Base-by-base conservation (phyloP, 805 yeast species). In the Barnettozyma salicaria region DNA sequence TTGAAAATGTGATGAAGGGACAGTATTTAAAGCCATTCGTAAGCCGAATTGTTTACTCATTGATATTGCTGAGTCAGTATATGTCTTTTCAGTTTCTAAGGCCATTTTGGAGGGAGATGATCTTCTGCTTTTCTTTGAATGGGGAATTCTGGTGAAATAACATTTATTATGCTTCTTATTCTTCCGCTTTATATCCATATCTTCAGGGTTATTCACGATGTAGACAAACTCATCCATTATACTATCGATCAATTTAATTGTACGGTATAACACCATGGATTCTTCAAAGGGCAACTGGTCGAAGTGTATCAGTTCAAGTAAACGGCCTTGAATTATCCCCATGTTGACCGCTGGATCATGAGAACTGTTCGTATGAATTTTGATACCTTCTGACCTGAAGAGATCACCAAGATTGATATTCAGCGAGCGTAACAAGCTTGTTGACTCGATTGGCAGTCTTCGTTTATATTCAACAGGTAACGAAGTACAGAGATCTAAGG, bases 301-400 rank as follows among this genome's bases (percentile, higher is more conserved):
- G 11, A 37, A 22, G 4, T 21, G 31, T 18, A 37, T 37, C 40
- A 37, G 22, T 18, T 37, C 40, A 11, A 37, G 24, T 6, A 37
- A 20, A 18, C 40, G 32, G 23, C 40, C 40, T 27, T 37, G 40
- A 22, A 32, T 7, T 11, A 37, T 37, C 9, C 19, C 40, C 21
- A 32, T 7, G 24, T 37, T 37, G 26, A 27, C 28, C 11, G 5
- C n/a, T 18, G 27, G 28, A 13, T 28, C 13, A 5, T 7, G 7
- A 8, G 40, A 32, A 13, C 32, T 32, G 11, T 32, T 37, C 1
- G 36, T 32, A 26, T 37, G 40, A 19, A 37, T 28, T 4, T 6
- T 9, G 8, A 6, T 12, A 6, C 36, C 36, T 27, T 17, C 32
- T 5, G 1, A 6, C 5, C 10, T 14, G 23, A 24, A 32, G 10